Evolutionary conservation across 441 rosid species (phyloP), one percentile per base, ranked within the genome.

Genomic region (Jatropha multifida): DNA sequence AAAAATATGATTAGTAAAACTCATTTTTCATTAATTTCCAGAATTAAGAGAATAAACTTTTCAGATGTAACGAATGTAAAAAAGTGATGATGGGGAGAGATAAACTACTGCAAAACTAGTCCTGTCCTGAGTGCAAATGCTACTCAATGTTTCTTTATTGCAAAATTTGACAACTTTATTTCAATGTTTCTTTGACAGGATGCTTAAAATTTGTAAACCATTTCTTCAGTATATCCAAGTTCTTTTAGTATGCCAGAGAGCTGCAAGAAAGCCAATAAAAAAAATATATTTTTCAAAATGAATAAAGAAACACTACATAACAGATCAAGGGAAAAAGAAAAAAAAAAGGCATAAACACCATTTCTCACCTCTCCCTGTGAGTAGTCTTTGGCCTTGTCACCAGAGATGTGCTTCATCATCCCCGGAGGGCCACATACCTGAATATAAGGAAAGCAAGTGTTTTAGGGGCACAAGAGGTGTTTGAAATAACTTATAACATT

Each of bases 401-500:
- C 99, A 12, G 99, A 93, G 80, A 93, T 82, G 70, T 93, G 98
- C 68, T 92, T 86, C 99, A 93, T 93, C 99, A 95, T 92, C 76
- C 98, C 99, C 71, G 97, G 91, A 58, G 98, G 99, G 58, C 99
- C 99, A 38, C 98, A 95, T n/a, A 95, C 97, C 99, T 95, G 82
- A 76, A 68, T 42, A 58, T 15, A 18, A 9, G 44, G 67, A 27
- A 63, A 66, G 48, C 69, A 68, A 76, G 55, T 56, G 40, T 69
- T 38, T 72, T 32, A 23, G 26, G 48, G 49, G 37, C 48, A 9
- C 10, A 55, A n/a, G 4, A 23, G 62, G 13, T 37, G 55, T 46
- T 68, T 27, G 61, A 58, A 27, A 51, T 23, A 51, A 68, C 20
- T 14, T 20, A 44, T 44, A 32, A 44, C 23, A 23, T 23, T 23